Conservation (phyloP, 495 filamentous ascomycete species). For the Aspergillus nidulans region DNA sequence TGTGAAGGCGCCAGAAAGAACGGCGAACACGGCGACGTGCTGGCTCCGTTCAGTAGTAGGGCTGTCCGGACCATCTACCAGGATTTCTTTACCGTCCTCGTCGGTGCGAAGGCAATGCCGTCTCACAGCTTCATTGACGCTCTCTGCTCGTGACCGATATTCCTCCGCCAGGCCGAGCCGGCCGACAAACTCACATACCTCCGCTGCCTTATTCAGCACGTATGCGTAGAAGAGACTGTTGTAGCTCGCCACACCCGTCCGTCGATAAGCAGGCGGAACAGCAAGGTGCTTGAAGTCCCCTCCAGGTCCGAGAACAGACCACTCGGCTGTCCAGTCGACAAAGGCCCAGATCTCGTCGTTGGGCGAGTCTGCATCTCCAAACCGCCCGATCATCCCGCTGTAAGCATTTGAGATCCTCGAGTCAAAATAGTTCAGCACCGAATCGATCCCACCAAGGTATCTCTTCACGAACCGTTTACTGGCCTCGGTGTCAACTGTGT, state of each 20-base stretch:
- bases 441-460: conserved; percentile 21
- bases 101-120: conserved; percentile 10
- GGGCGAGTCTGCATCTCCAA: background rate
- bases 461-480: conserved; percentile 13
- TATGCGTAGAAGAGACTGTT: conserved; percentile 19
- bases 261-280: conserved; percentile 18
- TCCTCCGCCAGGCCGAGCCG: conserved; percentile 17
- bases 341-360: conserved; percentile 22
- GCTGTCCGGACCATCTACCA: conserved; percentile 17
- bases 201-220: conserved; percentile 16
- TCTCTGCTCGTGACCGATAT: conserved; percentile 14
- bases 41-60: conserved; percentile 19
- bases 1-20: conserved; percentile 17
- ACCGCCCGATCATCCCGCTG: conserved; percentile 21
- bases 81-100: background rate
- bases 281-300: conserved; percentile 16
- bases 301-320: conserved; percentile 14
- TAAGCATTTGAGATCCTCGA: background rate
- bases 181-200: conserved; percentile 14
- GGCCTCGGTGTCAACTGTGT: background rate
- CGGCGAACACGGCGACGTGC: conserved; percentile 24
- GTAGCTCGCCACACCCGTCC: conserved; percentile 11
- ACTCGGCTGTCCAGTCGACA: conserved; percentile 25
- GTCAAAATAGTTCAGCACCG: conserved; percentile 21
- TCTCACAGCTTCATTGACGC: conserved; percentile 15